These are phyloP conservation scores for Botrytis aclada DNA, from an alignment of 2,329 filamentous ascomycete genomes.

Conservation along the genomic window DNA sequence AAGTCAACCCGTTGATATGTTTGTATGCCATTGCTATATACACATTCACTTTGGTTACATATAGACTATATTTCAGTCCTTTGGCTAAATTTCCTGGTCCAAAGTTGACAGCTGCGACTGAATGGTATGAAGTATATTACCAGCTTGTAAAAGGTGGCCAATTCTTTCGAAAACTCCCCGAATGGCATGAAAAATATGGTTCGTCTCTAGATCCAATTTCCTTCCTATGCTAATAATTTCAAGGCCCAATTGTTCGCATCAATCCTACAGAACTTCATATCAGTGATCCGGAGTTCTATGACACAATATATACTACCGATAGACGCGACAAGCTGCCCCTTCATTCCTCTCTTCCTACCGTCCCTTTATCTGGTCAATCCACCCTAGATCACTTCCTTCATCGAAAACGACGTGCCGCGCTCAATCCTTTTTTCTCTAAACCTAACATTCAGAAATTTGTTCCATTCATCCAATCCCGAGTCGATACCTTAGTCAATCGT, in stretches of 20 bases:
- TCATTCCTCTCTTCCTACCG: conserved; percentile 15
- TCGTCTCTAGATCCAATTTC: background rate
- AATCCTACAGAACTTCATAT: conserved; percentile 42
- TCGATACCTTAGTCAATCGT: background rate
- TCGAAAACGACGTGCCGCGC: conserved; percentile 24
- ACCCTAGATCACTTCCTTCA: conserved; percentile 28
- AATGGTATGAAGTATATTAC: conserved; percentile 41
- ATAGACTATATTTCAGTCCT: conserved; percentile 39
- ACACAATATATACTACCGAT: conserved; percentile 40
- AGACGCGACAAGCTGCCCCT: conserved; percentile 22
- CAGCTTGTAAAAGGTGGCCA: conserved; percentile 42
- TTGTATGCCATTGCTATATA: conserved; percentile 4
- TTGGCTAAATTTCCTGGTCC: conserved; percentile 38
- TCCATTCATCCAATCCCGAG: conserved; percentile 13
- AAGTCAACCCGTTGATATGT: background rate
- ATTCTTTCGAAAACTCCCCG: conserved; percentile 44
- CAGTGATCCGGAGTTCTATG: conserved; percentile 39
- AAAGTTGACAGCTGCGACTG: conserved; percentile 36
- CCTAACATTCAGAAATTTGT: conserved; percentile 16
- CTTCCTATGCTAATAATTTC: background rate
- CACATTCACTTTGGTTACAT: conserved; percentile 15
- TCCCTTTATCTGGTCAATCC: conserved; percentile 17
- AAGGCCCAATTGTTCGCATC: conserved; percentile 38
- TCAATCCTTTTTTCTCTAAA: conserved; percentile 30
- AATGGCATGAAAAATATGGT: conserved; percentile 44